Percentiles rank a stretch among this genome's conserved stretches.
Conservation (phyloP, 2,329 filamentous ascomycete genomes). For the Pyrenochaeta sp. region DNA sequence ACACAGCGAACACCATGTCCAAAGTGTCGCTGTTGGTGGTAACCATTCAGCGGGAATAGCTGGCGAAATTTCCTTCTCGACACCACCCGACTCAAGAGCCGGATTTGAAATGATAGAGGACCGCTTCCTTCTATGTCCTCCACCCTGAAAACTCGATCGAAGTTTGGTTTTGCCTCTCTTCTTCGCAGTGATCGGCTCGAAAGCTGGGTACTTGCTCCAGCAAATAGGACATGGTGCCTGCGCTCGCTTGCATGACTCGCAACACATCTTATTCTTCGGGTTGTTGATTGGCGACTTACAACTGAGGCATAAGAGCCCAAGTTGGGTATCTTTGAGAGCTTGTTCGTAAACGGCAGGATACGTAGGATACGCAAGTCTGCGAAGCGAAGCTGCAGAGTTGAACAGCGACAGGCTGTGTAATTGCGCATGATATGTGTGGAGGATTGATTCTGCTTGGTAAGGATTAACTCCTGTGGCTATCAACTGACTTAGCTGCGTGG, state of each 20-base stretch:
- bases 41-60: conserved; percentile 29
- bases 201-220: conserved; percentile 55
- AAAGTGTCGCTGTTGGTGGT: conserved; percentile 52
- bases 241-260: conserved; percentile 59
- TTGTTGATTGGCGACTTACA: conserved; percentile 66
- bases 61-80: conserved; percentile 29
- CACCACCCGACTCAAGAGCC: conserved; percentile 17
- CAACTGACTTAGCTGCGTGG: conserved; percentile 50
- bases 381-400: conserved; percentile 64
- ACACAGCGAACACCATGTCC: conserved; percentile 67
- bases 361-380: conserved; percentile 62
- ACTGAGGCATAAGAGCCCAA: conserved; percentile 64
- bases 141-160: conserved; percentile 29
- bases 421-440: conserved; percentile 66
- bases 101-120: conserved; percentile 33
- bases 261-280: conserved; percentile 59
- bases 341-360: conserved; percentile 67
- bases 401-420: conserved; percentile 58
- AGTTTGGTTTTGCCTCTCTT: conserved; percentile 39
- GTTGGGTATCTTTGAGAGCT: conserved; percentile 61
- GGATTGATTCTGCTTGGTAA: conserved; percentile 63
- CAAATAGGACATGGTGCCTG: conserved; percentile 55
- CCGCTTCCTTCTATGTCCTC: conserved; percentile 35
- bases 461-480: conserved; percentile 57
- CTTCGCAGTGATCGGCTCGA: conserved; percentile 43